Percentiles rank a stretch among this genome's conserved stretches.
These are phyloP conservation scores for Nepenthes mirabilis DNA, from an alignment of 148 eudicot genomes.

Conservation along the genomic window DNA sequence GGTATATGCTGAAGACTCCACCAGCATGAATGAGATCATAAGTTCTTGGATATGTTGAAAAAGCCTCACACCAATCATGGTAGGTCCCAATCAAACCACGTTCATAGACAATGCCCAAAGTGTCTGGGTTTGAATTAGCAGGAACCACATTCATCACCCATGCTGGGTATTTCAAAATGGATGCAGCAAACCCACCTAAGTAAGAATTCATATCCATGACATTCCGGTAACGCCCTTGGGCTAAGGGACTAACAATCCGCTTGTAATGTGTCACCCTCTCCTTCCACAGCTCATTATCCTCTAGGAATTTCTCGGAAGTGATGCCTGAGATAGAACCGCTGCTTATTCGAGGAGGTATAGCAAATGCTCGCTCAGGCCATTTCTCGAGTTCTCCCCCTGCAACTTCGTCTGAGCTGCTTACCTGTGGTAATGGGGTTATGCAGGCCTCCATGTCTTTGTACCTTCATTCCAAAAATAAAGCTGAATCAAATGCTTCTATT, in stretches of 20 bases:
- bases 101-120: conserved; percentile 65
- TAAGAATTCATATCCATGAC: conserved; percentile 91
- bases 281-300: conserved; percentile 67
- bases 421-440: conserved; percentile 77
- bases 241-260: conserved; percentile 23
- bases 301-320: conserved; percentile 39
- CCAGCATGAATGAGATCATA: conserved; percentile 88
- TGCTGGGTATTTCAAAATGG: conserved; percentile 59
- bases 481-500: no score
- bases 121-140: conserved; percentile 37
- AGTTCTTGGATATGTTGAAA: conserved; percentile 86
- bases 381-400: conserved; percentile 78
- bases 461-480: conserved; percentile 21
- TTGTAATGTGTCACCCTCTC: conserved; percentile 47
- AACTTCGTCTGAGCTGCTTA: conserved; percentile 40
- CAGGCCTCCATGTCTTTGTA: conserved; percentile 77
- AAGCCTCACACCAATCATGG: conserved; percentile 94
- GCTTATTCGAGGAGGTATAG: conserved; percentile 70
- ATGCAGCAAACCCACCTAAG: conserved; percentile 88
- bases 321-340: conserved; percentile 41
- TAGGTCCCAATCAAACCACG: conserved; percentile 83
- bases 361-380: conserved; percentile 87
- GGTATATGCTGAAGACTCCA: conserved; percentile 61
- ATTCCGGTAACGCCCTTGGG: conserved; percentile 58
- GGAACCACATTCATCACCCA: conserved; percentile 99